phyloP scores from a whole-genome alignment of 331 rosid genomes.

The Quercus lobata region DNA sequence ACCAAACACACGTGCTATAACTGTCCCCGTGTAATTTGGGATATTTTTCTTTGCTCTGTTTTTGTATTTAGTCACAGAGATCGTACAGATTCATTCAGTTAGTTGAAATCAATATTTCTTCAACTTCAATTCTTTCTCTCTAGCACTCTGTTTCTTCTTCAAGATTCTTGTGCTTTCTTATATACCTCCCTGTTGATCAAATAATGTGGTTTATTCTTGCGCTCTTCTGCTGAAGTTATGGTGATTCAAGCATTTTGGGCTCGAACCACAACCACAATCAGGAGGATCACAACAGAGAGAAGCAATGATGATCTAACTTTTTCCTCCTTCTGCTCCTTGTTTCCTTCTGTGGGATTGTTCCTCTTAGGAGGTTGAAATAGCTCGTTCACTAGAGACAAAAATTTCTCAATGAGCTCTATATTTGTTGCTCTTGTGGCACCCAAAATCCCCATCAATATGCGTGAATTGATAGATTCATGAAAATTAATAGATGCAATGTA shows the following conservation, averaged over 20 bases:
- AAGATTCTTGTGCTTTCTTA: no score
- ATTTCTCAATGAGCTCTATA: slow-evolving; percentile 42
- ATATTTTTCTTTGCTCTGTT: no score
- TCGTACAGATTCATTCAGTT: no score
- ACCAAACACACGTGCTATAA: no score
- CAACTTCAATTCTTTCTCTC: no score
- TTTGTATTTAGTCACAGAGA: no score
- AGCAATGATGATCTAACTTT: slow-evolving; percentile 54
- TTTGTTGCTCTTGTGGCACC: slow-evolving; percentile 39
- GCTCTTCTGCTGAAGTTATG: no score
- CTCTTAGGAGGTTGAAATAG: slow-evolving; percentile 28
- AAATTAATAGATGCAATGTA: slow-evolving; percentile 65
- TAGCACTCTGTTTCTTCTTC: no score
- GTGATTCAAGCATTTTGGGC: slow-evolving; percentile 4
- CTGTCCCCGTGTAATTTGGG: no score
- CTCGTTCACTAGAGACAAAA: slow-evolving; percentile 43
- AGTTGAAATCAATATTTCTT: no score
- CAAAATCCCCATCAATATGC: slow-evolving; percentile 42
- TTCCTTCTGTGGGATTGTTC: slow-evolving; percentile 3
- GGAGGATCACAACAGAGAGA: slow-evolving; percentile 47
- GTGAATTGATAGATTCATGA: background rate
- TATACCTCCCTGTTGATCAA: no score
- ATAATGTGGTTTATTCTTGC: no score
- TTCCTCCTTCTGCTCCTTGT: slow-evolving; percentile 27
- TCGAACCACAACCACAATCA: slow-evolving; percentile 53